Evolutionary conservation across 331 rosid species (phyloP).

Genomic region (Pyracantha coccinea): DNA sequence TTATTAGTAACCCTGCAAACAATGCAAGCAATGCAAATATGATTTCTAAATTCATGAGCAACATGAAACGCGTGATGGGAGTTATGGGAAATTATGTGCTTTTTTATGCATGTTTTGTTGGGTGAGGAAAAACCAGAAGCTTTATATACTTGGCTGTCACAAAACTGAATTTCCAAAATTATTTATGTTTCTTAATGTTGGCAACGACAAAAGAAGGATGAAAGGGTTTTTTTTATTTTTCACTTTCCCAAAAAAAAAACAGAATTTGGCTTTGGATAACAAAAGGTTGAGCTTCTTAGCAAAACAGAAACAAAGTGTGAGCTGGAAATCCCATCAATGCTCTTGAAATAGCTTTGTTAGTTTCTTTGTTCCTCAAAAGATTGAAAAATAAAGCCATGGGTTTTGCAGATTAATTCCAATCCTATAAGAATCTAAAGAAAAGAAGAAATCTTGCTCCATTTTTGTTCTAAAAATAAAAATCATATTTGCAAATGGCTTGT

Average conservation of each 20-base stretch:
- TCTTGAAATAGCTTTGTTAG: not conserved
- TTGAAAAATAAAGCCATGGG: not conserved
- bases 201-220: constrained; percentile 1
- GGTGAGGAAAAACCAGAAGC: not conserved
- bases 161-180: not conserved
- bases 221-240: not conserved
- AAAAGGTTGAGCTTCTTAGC: not conserved
- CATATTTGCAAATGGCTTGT: no score
- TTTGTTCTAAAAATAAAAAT: no score
- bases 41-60: not conserved
- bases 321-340: not conserved
- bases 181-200: constrained; percentile 10
- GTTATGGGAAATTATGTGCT: not conserved
- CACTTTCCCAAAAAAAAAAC: not conserved
- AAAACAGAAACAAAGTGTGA: not conserved
- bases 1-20: constrained; percentile 35
- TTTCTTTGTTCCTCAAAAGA: not conserved
- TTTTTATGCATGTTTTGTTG: not conserved
- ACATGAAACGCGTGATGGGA: not conserved
- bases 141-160: not conserved
- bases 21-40: not conserved
- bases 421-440: not conserved
- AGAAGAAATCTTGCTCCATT: no score
- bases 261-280: not conserved
- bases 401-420: not conserved